Conservation (phyloP, 2,329 filamentous ascomycete genomes). For the Fusarium tuaranense region DNA sequence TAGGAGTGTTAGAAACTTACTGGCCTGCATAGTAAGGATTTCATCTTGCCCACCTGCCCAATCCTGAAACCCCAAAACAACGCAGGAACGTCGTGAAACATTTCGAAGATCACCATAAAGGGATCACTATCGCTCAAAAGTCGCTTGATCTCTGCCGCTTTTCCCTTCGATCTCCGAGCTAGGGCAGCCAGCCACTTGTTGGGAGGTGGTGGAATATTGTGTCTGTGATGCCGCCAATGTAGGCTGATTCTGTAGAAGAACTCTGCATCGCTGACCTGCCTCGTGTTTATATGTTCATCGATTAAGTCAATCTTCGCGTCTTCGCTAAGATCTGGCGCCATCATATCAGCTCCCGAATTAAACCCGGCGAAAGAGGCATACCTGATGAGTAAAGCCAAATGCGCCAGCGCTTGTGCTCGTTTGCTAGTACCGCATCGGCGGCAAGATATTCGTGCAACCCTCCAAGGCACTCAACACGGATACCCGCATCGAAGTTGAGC, state of each 20-base stretch:
- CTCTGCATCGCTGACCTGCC: constrained; percentile 6
- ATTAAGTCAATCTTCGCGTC: constrained; percentile 4
- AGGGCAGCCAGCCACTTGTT: constrained; percentile 6
- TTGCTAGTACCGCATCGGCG: constrained; percentile 3
- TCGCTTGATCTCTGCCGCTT: constrained; percentile 1
- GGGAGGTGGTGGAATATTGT: neutral
- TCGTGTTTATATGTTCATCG: neutral
- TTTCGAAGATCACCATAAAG: neutral
- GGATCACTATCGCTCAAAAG: neutral
- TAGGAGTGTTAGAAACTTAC: constrained; percentile 2
- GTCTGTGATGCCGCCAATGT: neutral
- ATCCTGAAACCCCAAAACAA: constrained; percentile 13
- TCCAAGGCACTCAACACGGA: neutral
- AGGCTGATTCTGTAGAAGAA: constrained; percentile 6
- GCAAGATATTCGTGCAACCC: constrained; percentile 7
- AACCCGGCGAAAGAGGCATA: neutral
- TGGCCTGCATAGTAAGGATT: constrained; percentile 4
- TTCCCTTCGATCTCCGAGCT: neutral
- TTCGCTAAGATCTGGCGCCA: constrained; percentile 2
- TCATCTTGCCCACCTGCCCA: constrained; percentile 8
- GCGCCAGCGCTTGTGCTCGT: constrained; percentile 2
- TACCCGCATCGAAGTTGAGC: neutral
- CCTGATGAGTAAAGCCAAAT: constrained; percentile 12
- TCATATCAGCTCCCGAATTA: neutral
- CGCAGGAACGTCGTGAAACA: constrained; percentile 12